Base-by-base conservation (phyloP, 805 yeast species). In the Sugiyamaella valdiviana region DNA sequence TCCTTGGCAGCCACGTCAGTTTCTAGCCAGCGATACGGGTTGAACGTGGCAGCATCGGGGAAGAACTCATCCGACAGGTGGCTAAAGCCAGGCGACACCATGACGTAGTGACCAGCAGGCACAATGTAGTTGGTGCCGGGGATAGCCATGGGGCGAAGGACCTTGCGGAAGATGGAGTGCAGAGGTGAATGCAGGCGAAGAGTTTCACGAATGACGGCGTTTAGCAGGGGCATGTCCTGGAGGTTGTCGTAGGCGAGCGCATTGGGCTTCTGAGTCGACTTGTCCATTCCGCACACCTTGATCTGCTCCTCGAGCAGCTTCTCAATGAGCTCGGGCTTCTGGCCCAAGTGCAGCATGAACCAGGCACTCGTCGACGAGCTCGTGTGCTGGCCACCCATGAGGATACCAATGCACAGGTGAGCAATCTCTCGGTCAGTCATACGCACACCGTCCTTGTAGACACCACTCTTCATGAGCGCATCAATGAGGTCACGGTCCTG, bases 361-460 rank as follows among this genome's bases (percentile, higher is more conserved):
- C 99, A 93, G 15, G 97, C 85, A 37, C 95, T 85, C 19, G 99
- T 93, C 20, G 98, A 78, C 39, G 98, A 93, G 54, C 95, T 85
- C 22, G 99, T 93, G 68, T 93, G 99, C 73, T 93, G 99, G 54
- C 99, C 99, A 61, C 99, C 99, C 99, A 93, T 93, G 53, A 93
- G 75, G 48, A 93, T 84, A 67, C 98, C 99, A 68, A 93, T 91
- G 66, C 89, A 73, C 67, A 93, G 74, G 69, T 90, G 85, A 44
- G 98, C 93, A 63, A 93, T 88, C 71, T 93, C 95, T 66, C 83
- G 82, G 67, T 93, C 99, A 22, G 96, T 83, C 97, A 93, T 90
- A 62, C 77, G 76, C 43, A 82, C 81, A 59, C 99, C 99, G 64
- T 93, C 98, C 67, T 87, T 90, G 72, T 93, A 93, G 51, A 86